phyloP scores from a whole-genome alignment of 169 alveolate species.

The Eimeria tenella region DNA sequence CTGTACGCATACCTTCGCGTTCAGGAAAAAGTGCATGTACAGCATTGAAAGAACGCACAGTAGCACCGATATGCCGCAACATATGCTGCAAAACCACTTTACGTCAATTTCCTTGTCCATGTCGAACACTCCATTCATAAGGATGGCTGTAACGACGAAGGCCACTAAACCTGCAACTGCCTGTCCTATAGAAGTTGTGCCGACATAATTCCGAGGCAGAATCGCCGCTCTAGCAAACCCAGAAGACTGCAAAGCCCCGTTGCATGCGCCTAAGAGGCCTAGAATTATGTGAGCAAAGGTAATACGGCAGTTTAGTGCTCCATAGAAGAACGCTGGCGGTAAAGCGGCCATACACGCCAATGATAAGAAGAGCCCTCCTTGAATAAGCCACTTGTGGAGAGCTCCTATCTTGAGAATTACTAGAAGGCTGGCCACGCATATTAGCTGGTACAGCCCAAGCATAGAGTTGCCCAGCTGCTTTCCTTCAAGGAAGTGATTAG shows the following conservation, averaged over 20 bases:
- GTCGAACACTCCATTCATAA: constrained; percentile 50
- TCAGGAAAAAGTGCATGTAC: constrained; percentile 49
- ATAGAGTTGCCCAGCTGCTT: constrained; percentile 61
- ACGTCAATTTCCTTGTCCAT: constrained; percentile 25
- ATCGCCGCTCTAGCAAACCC: constrained; percentile 67
- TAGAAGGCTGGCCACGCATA: constrained; percentile 37
- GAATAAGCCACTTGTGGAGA: constrained; percentile 62
- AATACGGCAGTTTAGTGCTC: constrained; percentile 44
- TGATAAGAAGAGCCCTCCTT: constrained; percentile 50
- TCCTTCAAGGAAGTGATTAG: constrained; percentile 57
- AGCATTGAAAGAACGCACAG: constrained; percentile 17
- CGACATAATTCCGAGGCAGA: constrained; percentile 65
- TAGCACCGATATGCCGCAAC: constrained; percentile 27
- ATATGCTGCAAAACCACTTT: constrained; percentile 39
- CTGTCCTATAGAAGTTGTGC: constrained; percentile 54
- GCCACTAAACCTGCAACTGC: constrained; percentile 60
- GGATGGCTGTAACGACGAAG: constrained; percentile 55
- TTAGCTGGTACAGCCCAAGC: constrained; percentile 46
- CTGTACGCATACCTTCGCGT: constrained; percentile 42
- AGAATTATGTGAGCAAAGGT: constrained; percentile 40
- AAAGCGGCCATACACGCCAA: constrained; percentile 61
- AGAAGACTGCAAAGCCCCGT: constrained; percentile 44
- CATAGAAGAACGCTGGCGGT: constrained; percentile 55
- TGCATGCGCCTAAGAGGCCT: constrained; percentile 38
- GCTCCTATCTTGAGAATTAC: constrained; percentile 48